Base-by-base conservation (phyloP, 116 monocot genomes). In the Posidonia oceanica region DNA sequence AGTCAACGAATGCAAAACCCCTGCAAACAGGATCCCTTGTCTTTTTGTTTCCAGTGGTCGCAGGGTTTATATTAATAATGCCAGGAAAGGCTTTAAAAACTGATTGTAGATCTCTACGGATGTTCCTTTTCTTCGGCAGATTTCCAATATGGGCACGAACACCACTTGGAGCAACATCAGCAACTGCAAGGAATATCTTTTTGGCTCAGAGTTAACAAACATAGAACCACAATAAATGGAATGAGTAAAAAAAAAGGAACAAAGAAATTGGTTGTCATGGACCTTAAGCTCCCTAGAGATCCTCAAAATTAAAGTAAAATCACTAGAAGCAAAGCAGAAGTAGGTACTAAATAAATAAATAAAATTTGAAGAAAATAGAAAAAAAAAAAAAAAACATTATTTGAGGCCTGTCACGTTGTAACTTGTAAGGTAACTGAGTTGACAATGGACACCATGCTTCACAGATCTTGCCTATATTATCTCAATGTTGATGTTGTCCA, bases 21-120 rank as follows among this genome's bases (percentile, higher is more conserved):
- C 83, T 97, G 76, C 96, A 97, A 51, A 97, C 71, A 65, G 96
- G 96, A 71, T 97, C 96, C 68, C 89, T 89, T 20, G 96, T 97
- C 77, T 97, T 97, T 63, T 68, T 69, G 69, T 83, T 97, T 61
- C 83, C 96, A 71, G 60, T 76, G 38, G 87, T 85, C 54, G 87
- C 88, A 48, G 91, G 89, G 37, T 39, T 82, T 79, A 97, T 87
- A 41, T 81, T 75, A 52, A 84, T 36, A 65, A 97, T 83, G 54
- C 85, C 87, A 69, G 66, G 71, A 67, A 91, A 97, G 18, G 73
- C 86, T 75, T 81, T 83, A 71, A 97, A 91, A 63, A 87, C 89
- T 40, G 63, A 69, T 59, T 82, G 74, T 63, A 97, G 58, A 74
- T 97, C 96, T 69, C 85, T 86, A 21, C 87, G 78, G 71, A 97